Conservation (phyloP, 345 rosid genomes). For the Sonneratia alba region DNA sequence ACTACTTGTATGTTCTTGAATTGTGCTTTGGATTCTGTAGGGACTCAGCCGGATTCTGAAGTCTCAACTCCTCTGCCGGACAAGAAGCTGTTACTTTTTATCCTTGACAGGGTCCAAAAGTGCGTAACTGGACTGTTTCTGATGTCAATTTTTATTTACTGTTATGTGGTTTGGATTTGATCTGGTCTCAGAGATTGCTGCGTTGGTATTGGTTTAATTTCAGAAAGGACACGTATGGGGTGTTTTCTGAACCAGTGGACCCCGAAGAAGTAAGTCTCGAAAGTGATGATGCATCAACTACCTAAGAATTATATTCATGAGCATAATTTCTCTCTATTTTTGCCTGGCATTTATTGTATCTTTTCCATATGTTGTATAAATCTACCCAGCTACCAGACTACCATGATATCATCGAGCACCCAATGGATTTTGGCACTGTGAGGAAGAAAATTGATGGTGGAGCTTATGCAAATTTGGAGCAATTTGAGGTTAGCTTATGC, state of each 20-base stretch:
- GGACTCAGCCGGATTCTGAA: conserved; percentile 25
- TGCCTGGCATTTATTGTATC: not conserved
- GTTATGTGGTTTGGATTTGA: conserved; percentile 17
- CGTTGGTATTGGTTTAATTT: conserved; percentile 16
- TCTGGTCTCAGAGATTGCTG: conserved; percentile 8
- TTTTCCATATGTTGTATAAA: conserved; percentile 1
- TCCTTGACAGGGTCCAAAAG: conserved; percentile 61
- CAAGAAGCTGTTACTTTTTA: conserved; percentile 40
- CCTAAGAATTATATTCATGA: not conserved
- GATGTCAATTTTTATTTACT: conserved; percentile 12
- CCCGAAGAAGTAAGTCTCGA: conserved; percentile 44
- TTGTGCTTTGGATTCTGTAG: conserved; percentile 10
- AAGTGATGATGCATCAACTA: conserved; percentile 11
- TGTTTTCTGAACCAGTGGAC: conserved; percentile 65
- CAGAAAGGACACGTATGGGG: conserved; percentile 69
- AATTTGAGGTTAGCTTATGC: conserved; percentile 60
- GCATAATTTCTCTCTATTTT: not conserved
- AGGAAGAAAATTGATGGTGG: conserved; percentile 53
- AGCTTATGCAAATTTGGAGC: conserved; percentile 54
- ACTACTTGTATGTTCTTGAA: not conserved
- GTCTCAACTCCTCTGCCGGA: conserved; percentile 44
- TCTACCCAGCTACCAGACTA: conserved; percentile 81
- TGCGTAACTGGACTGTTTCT: conserved; percentile 20
- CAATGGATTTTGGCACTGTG: conserved; percentile 78
- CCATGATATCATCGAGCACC: conserved; percentile 60